phyloP scores from a whole-genome alignment of 2,329 filamentous ascomycete genomes.

The Blastomyces silverae region DNA sequence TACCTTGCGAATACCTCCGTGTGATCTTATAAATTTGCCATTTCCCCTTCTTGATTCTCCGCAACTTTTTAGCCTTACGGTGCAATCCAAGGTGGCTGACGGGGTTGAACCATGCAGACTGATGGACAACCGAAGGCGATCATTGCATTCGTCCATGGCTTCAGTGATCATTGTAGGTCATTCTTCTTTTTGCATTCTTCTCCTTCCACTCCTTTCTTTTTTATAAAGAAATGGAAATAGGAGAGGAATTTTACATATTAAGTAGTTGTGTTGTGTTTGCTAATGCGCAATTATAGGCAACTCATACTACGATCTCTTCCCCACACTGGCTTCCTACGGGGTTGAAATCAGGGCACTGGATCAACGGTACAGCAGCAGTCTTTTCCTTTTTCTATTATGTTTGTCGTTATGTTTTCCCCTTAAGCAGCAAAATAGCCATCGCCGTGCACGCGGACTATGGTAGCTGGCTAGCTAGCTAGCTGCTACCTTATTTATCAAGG shows the following conservation, averaged over 20 bases:
- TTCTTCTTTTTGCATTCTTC: background rate
- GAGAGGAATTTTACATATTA: background rate
- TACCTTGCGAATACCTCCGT: background rate
- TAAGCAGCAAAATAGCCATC: background rate
- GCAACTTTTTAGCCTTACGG: background rate
- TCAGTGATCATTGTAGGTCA: conserved; percentile 64
- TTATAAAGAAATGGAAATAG: conserved; percentile 3
- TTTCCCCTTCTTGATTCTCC: background rate
- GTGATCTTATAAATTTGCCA: background rate
- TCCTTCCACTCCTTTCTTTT: conserved; percentile 9
- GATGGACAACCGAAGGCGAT: conserved; percentile 57
- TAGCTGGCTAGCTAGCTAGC: no score
- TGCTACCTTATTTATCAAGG: background rate
- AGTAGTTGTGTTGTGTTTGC: background rate
- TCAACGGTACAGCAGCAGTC: conserved; percentile 49
- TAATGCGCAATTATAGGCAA: conserved; percentile 45
- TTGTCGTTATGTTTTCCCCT: background rate
- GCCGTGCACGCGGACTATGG: background rate
- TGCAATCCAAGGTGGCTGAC: conserved; percentile 3
- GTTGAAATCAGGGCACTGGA: conserved; percentile 75
- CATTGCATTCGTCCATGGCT: conserved; percentile 79
- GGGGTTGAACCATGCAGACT: conserved; percentile 41
- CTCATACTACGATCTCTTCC: conserved; percentile 69
- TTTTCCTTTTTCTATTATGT: conserved; percentile 4
- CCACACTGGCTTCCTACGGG: conserved; percentile 59